Percentiles rank a stretch among this genome's conserved stretches.
Evolutionary conservation across 257 asterid species (phyloP).

Genomic region (Misopates orontium): DNA sequence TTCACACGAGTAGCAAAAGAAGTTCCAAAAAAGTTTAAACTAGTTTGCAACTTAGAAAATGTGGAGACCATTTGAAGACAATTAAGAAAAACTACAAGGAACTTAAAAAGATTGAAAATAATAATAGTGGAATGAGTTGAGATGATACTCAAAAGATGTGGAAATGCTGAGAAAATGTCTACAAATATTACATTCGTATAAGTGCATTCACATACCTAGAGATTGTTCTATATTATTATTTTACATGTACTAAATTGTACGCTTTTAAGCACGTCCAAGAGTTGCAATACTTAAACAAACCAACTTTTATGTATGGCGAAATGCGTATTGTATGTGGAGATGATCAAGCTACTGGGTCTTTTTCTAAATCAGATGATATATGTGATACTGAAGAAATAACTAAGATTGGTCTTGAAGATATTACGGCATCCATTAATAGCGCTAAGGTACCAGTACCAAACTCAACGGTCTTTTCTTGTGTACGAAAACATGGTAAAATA

Average conservation of each 20-base stretch:
- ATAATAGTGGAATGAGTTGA: no score
- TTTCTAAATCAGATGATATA: neutral
- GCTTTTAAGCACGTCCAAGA: neutral
- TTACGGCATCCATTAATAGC: neutral
- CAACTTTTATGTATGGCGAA: no score
- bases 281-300: no score
- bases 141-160: neutral
- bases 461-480: neutral
- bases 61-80: neutral
- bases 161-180: neutral
- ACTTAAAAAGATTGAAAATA: no score
- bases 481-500: neutral
- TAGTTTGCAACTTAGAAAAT: neutral
- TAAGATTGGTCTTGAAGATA: neutral
- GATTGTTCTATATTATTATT: neutral
- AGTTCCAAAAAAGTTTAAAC: neutral
- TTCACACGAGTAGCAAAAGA: neutral
- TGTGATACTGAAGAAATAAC: neutral
- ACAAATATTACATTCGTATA: neutral
- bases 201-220: no score
- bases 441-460: neutral
- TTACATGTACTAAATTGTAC: neutral
- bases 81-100: no score
- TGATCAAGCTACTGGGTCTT: no score
- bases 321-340: no score